These are phyloP conservation scores for Setaria viridis DNA, from an alignment of 202 grass and related monocot species.

Conservation along the genomic window DNA sequence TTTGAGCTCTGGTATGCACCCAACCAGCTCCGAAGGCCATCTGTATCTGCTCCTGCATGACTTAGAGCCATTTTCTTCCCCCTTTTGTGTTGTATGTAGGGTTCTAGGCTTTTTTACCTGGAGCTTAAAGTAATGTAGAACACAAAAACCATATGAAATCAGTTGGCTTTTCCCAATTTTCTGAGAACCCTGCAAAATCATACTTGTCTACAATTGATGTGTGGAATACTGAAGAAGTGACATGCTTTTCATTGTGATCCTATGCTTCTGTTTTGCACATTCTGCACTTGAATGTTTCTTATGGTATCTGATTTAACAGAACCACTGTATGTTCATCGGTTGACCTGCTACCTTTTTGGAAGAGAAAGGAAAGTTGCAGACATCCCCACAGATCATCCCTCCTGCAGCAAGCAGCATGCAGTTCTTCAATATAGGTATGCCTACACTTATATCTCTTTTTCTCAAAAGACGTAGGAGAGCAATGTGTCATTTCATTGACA, in stretches of 20 bases:
- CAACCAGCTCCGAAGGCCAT: not conserved
- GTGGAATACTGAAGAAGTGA: not conserved
- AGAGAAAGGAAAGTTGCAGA: conserved; percentile 96
- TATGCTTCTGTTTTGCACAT: not conserved
- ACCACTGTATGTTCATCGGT: conserved; percentile 87
- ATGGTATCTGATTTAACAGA: conserved; percentile 63
- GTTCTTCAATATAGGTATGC: conserved; percentile 76
- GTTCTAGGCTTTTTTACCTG: not conserved
- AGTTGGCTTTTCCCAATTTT: not conserved
- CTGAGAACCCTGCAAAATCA: not conserved
- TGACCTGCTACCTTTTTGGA: conserved; percentile 93
- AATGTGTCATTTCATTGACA: not conserved
- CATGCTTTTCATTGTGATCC: conserved; percentile 26
- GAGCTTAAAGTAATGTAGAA: not conserved
- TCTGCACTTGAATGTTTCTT: conserved; percentile 21
- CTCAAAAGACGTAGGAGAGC: not conserved
- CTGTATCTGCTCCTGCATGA: not conserved
- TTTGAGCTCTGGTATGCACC: not conserved
- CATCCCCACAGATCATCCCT: conserved; percentile 90
- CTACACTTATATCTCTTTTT: not conserved
- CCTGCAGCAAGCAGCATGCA: conserved; percentile 97
- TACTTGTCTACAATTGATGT: not conserved
- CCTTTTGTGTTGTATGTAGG: not conserved
- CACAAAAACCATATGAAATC: not conserved
- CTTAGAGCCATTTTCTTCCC: not conserved